These are phyloP conservation scores for Colletotrichum sansevieriae DNA, from an alignment of 2,329 filamentous ascomycete genomes.

Conservation along the genomic window DNA sequence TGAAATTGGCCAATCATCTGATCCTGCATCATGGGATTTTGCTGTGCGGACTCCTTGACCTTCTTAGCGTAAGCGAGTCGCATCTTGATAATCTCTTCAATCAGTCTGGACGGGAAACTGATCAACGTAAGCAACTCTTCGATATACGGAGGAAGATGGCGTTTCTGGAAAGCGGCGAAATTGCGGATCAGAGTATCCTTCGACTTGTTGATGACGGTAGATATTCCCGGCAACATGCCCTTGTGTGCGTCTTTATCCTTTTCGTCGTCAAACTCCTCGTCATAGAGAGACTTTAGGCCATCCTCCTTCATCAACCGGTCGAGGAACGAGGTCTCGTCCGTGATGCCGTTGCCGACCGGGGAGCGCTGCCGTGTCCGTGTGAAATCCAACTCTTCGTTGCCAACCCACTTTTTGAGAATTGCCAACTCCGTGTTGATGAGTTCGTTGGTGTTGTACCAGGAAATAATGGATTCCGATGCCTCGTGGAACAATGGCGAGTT, in stretches of 20 bases:
- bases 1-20: conserved; percentile 99
- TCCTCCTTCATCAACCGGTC: conserved; percentile 97
- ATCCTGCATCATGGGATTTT: conserved; percentile 93
- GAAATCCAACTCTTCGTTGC: conserved; percentile 95
- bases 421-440: conserved; percentile 95
- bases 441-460: conserved; percentile 97
- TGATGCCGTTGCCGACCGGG: conserved; percentile 77
- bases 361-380: conserved; percentile 79
- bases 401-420: conserved; percentile 95
- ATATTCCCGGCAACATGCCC: conserved; percentile 88
- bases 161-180: conserved; percentile 84
- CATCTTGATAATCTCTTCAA: conserved; percentile 96
- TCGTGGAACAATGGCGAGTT: conserved; percentile 82
- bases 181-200: conserved; percentile 92
- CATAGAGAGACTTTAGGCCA: conserved; percentile 90
- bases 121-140: conserved; percentile 96
- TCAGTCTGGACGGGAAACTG: conserved; percentile 95
- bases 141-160: conserved; percentile 94
- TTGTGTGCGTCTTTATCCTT: conserved; percentile 59
- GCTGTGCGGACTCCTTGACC: conserved; percentile 94
- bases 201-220: conserved; percentile 90
- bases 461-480: conserved; percentile 88
- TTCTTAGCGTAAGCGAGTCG: conserved; percentile 92
- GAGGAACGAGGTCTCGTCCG: conserved; percentile 92
- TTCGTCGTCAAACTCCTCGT: conserved; percentile 63